phyloP scores from a whole-genome alignment of 768 basidiomycete genomes.

The Mycena maculata region DNA sequence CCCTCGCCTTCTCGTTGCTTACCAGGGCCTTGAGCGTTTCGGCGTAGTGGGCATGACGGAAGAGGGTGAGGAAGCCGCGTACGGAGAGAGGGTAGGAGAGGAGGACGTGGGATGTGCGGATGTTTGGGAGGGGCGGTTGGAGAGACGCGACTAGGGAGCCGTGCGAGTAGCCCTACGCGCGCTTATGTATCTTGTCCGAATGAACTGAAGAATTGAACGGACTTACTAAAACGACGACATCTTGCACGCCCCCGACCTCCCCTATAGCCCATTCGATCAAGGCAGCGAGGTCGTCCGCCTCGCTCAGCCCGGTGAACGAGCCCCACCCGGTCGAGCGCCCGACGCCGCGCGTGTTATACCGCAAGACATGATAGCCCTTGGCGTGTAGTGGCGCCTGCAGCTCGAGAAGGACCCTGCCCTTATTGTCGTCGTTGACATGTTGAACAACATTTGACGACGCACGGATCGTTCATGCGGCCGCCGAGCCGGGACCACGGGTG shows the following conservation, averaged over 20 bases:
- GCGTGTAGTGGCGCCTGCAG: conserved; percentile 56
- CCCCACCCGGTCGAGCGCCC: conserved; percentile 79
- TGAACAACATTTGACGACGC: conserved; percentile 44
- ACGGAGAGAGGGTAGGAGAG: conserved; percentile 83
- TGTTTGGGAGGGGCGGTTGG: conserved; percentile 63
- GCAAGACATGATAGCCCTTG: conserved; percentile 67
- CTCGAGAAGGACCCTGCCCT: conserved; percentile 56
- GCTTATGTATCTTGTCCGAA: too few species aligned
- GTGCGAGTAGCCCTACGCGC: conserved; percentile 85
- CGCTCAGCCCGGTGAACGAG: conserved; percentile 77
- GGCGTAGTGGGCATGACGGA: conserved; percentile 69
- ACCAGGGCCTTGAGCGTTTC: conserved; percentile 63
- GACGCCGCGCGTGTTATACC: conserved; percentile 84
- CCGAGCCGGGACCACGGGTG: conserved; percentile 93
- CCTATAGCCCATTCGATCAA: conserved; percentile 67
- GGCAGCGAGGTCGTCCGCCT: conserved; percentile 76
- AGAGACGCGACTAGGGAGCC: conserved; percentile 80
- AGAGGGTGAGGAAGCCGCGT: conserved; percentile 75
- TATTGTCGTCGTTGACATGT: neutral
- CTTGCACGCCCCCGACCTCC: conserved; percentile 54
- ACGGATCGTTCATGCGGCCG: conserved; percentile 83
- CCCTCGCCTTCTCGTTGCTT: conserved; percentile 54
- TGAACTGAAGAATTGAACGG: neutral
- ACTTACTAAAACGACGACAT: conserved; percentile 72
- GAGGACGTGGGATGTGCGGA: conserved; percentile 73